These are phyloP conservation scores for Blumeria graminis DNA, from an alignment of 2,329 filamentous ascomycete species.

Conservation along the genomic window DNA sequence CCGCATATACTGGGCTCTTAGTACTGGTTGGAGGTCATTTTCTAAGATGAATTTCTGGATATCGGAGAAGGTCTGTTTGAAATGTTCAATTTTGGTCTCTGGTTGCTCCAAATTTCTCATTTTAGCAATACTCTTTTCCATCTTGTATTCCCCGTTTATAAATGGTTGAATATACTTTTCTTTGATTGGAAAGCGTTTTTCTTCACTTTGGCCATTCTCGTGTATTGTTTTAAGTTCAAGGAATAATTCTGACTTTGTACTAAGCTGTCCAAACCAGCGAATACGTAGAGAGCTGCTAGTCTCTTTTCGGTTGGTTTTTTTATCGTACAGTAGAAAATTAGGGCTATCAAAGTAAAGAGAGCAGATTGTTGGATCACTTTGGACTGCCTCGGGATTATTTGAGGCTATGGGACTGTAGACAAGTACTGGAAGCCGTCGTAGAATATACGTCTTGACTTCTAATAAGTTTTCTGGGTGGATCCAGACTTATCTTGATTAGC, in stretches of 20 bases:
- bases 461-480: conserved; percentile 86
- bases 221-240: conserved; percentile 77
- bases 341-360: conserved; percentile 89
- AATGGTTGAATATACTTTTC: conserved; percentile 82
- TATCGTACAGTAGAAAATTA: conserved; percentile 63
- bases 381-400: conserved; percentile 49
- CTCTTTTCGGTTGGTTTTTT: conserved; percentile 54
- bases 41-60: conserved; percentile 63
- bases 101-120: conserved; percentile 55
- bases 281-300: conserved; percentile 66
- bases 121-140: conserved; percentile 78
- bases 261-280: conserved; percentile 76
- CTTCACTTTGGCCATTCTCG: conserved; percentile 51
- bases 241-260: conserved; percentile 52
- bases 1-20: conserved; percentile 81
- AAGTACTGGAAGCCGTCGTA: conserved; percentile 71
- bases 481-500: conserved; percentile 41
- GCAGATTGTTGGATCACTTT: conserved; percentile 69
- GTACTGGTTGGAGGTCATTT: conserved; percentile 54
- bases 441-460: conserved; percentile 88
- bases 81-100: conserved; percentile 37
- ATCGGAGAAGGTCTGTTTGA: conserved; percentile 47
- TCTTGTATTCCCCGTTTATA: conserved; percentile 64
- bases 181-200: conserved; percentile 67
- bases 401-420: conserved; percentile 78